Conservation (phyloP, 2,329 filamentous ascomycete genomes). For the Beauveria sp. region DNA sequence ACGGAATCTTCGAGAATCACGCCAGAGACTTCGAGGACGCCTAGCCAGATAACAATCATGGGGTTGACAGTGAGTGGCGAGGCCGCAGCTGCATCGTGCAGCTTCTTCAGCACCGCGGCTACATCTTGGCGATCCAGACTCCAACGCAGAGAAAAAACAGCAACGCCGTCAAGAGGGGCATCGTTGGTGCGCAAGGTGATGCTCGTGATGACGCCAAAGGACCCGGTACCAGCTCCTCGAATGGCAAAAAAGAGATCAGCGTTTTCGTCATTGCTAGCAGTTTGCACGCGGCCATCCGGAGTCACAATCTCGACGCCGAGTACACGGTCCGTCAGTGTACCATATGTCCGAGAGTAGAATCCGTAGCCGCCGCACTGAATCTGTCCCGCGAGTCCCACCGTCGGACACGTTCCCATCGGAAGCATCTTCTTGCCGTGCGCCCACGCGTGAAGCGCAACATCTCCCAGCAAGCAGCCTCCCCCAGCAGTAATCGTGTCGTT, state of each 20-base stretch:
- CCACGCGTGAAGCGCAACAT: too few relatives aligned
- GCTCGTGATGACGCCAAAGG: background rate
- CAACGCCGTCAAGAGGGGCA: background rate
- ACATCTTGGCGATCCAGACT: too few relatives aligned
- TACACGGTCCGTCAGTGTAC: background rate
- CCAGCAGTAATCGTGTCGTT: too few relatives aligned
- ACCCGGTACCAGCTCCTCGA: background rate
- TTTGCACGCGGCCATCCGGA: background rate
- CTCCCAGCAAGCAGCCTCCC: too few relatives aligned
- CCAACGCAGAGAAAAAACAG: too few relatives aligned
- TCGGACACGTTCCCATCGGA: background rate
- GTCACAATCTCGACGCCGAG: background rate
- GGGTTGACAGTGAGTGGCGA: too few relatives aligned
- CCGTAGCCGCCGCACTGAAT: background rate
- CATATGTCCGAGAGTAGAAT: background rate
- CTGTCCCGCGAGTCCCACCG: background rate
- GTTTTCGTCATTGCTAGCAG: background rate
- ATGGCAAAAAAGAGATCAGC: background rate
- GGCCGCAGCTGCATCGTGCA: too few relatives aligned
- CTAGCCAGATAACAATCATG: too few relatives aligned
- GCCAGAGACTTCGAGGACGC: too few relatives aligned
- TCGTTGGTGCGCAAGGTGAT: background rate
- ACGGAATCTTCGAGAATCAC: too few relatives aligned
- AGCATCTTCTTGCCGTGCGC: background rate
- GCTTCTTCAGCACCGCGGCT: too few relatives aligned